Percentiles rank a stretch among this genome's conserved stretches.
These are phyloP conservation scores for Neodidymelliopsis sp. DNA, from an alignment of 2,329 filamentous ascomycete genomes.

Conservation along the genomic window DNA sequence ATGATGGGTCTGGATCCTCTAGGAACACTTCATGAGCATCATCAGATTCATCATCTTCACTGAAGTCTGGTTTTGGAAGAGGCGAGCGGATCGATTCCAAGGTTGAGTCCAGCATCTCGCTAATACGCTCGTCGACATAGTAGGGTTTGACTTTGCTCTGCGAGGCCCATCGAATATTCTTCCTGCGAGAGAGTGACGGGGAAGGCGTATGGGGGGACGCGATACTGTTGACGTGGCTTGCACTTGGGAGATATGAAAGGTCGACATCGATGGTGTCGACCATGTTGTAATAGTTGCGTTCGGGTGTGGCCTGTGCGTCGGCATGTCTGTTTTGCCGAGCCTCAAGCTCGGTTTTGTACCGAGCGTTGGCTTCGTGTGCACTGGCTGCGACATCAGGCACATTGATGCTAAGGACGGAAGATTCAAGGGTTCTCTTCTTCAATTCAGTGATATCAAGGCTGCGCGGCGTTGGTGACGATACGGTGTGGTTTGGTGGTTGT, in stretches of 20 bases:
- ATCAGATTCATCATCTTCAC: constrained; percentile 13
- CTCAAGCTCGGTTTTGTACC: constrained; percentile 13
- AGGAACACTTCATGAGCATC: neutral
- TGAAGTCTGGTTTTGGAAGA: neutral
- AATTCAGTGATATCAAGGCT: neutral
- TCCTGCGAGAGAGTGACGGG: constrained; percentile 5
- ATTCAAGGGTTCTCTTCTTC: neutral
- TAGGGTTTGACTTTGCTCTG: constrained; percentile 24
- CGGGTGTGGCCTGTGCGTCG: constrained; percentile 16
- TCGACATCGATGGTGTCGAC: constrained; percentile 16
- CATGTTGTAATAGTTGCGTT: constrained; percentile 9
- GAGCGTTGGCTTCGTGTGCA: constrained; percentile 8
- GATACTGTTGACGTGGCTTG: constrained; percentile 7
- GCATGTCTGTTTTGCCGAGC: constrained; percentile 18
- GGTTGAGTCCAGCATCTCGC: constrained; percentile 34
- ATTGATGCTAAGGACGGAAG: constrained; percentile 1
- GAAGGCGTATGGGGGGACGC: neutral
- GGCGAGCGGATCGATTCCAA: constrained; percentile 26
- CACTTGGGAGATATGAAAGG: constrained; percentile 8
- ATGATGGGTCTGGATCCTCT: neutral
- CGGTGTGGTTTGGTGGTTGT: constrained; percentile 3
- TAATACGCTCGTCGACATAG: constrained; percentile 29
- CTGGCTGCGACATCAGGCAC: constrained; percentile 7
- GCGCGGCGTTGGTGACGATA: neutral
- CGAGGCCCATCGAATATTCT: constrained; percentile 23